Percentiles rank a stretch among this genome's conserved stretches.
Conservation (phyloP, 1,284 basidiomycete species). For the Ceratobasidium sp. region DNA sequence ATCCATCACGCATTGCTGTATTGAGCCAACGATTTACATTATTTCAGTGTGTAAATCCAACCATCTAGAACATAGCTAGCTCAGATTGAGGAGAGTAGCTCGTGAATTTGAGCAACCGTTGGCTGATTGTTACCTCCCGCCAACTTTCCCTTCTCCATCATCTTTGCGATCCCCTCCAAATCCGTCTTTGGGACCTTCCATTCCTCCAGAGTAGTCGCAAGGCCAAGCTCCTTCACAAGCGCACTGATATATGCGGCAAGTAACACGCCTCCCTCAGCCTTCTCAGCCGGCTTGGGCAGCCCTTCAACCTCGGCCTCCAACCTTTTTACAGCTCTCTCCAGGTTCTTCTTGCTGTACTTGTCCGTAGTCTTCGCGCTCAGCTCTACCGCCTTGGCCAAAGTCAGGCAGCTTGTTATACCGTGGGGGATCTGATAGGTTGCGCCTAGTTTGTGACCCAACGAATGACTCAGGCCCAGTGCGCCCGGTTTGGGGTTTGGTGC, state of each 20-base stretch:
- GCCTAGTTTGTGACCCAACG: constrained; percentile 77
- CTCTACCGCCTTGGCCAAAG: constrained; percentile 15
- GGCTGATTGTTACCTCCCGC: constrained; percentile 14
- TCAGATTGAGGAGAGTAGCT: constrained; percentile 8
- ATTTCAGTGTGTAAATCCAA: too few relatives aligned
- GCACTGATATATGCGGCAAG: constrained; percentile 4
- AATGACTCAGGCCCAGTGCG: constrained; percentile 74
- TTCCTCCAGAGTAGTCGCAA: constrained; percentile 1
- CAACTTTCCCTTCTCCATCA: constrained; percentile 16
- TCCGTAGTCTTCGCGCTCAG: constrained; percentile 9
- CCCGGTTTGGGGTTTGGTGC: constrained; percentile 67
- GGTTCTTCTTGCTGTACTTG: constrained; percentile 17
- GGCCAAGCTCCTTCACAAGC: constrained; percentile 15
- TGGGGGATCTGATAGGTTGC: constrained; percentile 79
- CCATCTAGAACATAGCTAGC: too few relatives aligned
- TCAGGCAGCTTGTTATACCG: constrained; percentile 66
- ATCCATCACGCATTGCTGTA: too few relatives aligned
- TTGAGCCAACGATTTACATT: too few relatives aligned
- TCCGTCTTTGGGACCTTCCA: constrained; percentile 20
- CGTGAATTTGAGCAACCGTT: constrained; percentile 19
- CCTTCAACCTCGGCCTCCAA: not conserved
- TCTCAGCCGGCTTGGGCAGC: not conserved
- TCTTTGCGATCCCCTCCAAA: constrained; percentile 21
- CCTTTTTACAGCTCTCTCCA: constrained; percentile 8
- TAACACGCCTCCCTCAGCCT: not conserved